Base-by-base conservation (phyloP, 331 rosid species). In the Quercus tomentella region DNA sequence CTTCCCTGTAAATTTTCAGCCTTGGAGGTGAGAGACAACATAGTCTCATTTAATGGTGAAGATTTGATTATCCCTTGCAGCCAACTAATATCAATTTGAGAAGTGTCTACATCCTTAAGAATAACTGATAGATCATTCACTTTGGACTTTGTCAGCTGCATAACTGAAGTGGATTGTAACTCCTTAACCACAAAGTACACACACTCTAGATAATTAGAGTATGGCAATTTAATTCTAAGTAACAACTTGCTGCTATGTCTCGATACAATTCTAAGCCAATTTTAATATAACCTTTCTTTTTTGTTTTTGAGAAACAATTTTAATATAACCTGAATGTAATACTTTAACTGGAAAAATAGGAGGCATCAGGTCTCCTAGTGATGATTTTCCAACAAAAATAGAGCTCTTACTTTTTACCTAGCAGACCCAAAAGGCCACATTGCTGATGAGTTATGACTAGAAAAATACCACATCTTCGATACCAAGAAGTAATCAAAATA, bases 131-230 rank as follows among this genome's bases (percentile, higher is more conserved):
- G 78, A 72, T 95, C 96, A 77, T 81, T 88, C 72, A 89, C 69
- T 86, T 89, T 95, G 71, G 92, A 43, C 71, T 84, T 82, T 17
- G 85, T 86, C 22, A 91, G 80, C 33, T 85, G 86, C 68, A 57
- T 80, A 43, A 77, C 49, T 3, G 89, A 80, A 15, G 84, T 76
- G 63, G 84, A 81, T 31, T 90, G 89, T 74, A 95, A 76, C 83
- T 92, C 96, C 84, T 90, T 95, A 63, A 95, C 88, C 71, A 93
- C 92, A 72, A 83, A 89, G 84, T 97, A 90, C 5, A 95, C 94
- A 16, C 97, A 90, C 70, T 91, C 96, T 0, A 93, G 52, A 84
- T 93, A 91, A 79, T 91, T 91, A 5, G 99, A 96, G 94, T 86
- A 93, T 85, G 22, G 82, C 90, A 41, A n/a, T 79, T 21, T 20